Evolutionary conservation across 192 early-diverging fungal species (phyloP).

Genomic region (Piromyces finnis): DNA sequence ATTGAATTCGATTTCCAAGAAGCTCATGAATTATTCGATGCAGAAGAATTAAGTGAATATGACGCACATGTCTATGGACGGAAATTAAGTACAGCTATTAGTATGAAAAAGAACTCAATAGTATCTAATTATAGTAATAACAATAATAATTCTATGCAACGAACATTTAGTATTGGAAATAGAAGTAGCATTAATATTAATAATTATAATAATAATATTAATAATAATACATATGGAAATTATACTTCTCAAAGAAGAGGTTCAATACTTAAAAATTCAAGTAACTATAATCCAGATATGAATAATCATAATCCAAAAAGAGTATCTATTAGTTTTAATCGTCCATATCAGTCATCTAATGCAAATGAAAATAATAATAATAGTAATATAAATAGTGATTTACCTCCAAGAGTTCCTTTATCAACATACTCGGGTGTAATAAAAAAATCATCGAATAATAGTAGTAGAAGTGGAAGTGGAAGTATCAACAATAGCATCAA

Average conservation of each 20-base stretch:
- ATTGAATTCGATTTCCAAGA: constrained; percentile 33
- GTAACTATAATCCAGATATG: neutral
- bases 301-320: neutral
- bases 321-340: neutral
- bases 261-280: neutral
- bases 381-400: neutral
- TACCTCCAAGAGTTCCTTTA: neutral
- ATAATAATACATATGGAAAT: neutral
- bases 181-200: too few species aligned
- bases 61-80: neutral
- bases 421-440: neutral
- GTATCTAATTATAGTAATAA: too few species aligned
- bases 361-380: neutral
- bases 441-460: neutral
- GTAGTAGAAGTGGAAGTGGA: neutral
- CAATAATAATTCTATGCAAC: too few species aligned
- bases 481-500: neutral
- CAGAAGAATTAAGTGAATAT: neutral
- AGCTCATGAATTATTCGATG: neutral
- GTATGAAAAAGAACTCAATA: neutral
- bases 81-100: neutral
- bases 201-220: neutral
- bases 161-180: too few species aligned
- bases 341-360: neutral
- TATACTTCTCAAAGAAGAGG: neutral